phyloP scores from a whole-genome alignment of 1,139 yeast species.

The Candida anutae region DNA sequence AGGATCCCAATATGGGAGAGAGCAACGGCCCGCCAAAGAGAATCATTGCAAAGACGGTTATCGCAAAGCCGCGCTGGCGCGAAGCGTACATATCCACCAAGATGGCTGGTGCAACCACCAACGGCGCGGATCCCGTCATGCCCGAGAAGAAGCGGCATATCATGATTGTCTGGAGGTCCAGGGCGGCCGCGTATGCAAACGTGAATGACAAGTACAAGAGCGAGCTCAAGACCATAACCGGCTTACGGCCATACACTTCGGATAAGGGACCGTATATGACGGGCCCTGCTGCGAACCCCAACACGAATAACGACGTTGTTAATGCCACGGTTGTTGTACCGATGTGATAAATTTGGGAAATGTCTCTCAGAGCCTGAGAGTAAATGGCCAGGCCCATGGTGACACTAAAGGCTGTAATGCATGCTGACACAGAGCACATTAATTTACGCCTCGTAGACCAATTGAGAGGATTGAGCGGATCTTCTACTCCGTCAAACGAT shows the following conservation, averaged over 20 bases:
- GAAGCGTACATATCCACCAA: conserved; percentile 70
- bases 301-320: conserved; percentile 63
- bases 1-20: conserved; percentile 52
- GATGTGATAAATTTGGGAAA: conserved; percentile 41
- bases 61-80: conserved; percentile 57
- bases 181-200: conserved; percentile 67
- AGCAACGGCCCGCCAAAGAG: conserved; percentile 71
- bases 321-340: conserved; percentile 51
- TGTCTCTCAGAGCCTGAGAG: conserved; percentile 39
- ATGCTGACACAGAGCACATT: conserved; percentile 5
- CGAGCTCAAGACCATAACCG: conserved; percentile 45
- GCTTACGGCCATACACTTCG: conserved; percentile 65
- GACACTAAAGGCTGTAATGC: conserved; percentile 28
- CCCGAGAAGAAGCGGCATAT: conserved; percentile 74
- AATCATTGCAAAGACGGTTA: conserved; percentile 55
- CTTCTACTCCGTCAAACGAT: conserved; percentile 52
- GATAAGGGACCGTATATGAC: conserved; percentile 75
- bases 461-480: conserved; percentile 57
- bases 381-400: conserved; percentile 63
- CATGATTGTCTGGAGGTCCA: conserved; percentile 65
- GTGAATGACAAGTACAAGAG: conserved; percentile 53
- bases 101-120: conserved; percentile 78
- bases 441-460: conserved; percentile 42
- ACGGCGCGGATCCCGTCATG: conserved; percentile 68
- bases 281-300: conserved; percentile 83